Evolutionary conservation across 352 stramenopile genomes (phyloP), one percentile per base, ranked within the genome.

Genomic region (Globisporangium paroecandrum): DNA sequence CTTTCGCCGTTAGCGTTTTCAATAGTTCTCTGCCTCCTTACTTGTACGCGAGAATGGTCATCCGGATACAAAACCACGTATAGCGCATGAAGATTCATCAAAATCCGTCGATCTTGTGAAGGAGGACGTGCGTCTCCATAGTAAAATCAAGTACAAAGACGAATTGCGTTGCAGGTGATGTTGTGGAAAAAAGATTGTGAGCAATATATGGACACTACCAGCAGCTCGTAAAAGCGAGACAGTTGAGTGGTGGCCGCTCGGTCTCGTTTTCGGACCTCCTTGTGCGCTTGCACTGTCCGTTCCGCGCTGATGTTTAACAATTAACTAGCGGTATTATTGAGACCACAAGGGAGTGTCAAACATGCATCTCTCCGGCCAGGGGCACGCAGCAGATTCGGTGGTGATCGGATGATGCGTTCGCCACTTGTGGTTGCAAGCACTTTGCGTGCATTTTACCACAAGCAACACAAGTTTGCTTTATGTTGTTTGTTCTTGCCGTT

Each of bases 231-330:
- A 32, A 46, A 49, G 41, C 41, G 4, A 47, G 4, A n/a, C 41
- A 49, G 41, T 49, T 49, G 41, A 49, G 7, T 4, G 18, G 18
- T n/a, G 13, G 38, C 7, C 12, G 36, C 2, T 46, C 12, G 36
- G 12, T 46, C 4, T 46, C 38, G 6, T 9, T 49, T 18, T 2
- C 41, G 32, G 29, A 47, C 41, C 18, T 49, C n/a, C 15, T 49
- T 49, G n/a, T 49, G 41, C 41, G 41, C 18, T 8, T 22, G 29
- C 29, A 32, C 29, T 32, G 41, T 49, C 41, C 15, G 15, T 49
- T 22, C 41, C 15, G 41, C 41, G 41, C 43, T 51, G 43, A 51
- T 51, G 43, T 51, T 51, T 51, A 51, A 51, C 43, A 51, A 51
- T 51, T 51, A 51, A 51, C 9, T 24, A 51, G 6, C 18, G 43